These are phyloP conservation scores for Marasmius sp. DNA, from an alignment of 1,284 basidiomycete species.

Conservation along the genomic window DNA sequence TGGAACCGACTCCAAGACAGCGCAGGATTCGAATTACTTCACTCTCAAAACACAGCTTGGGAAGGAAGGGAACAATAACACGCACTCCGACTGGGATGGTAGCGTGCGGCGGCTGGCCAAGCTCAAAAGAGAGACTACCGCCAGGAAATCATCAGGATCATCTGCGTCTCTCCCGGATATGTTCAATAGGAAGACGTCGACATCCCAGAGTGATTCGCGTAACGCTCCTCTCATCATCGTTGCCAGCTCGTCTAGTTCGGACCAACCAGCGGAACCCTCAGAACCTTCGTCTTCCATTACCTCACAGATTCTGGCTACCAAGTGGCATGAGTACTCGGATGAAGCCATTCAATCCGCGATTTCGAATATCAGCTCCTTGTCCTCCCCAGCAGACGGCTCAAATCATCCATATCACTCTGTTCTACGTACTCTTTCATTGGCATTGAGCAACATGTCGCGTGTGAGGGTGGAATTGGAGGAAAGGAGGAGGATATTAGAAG, in stretches of 20 bases:
- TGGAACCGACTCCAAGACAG: conserved; percentile 11
- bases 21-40: conserved; percentile 51
- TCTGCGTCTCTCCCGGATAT: conserved; percentile 34
- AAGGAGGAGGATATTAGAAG: conserved; percentile 45
- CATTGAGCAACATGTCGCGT: conserved; percentile 55
- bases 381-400: conserved; percentile 44
- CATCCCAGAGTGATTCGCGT: conserved; percentile 4
- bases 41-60: conserved; percentile 60
- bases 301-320: conserved; percentile 54
- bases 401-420: conserved; percentile 65
- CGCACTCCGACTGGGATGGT: conserved; percentile 54
- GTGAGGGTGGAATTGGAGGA: conserved; percentile 64
- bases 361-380: conserved; percentile 39
- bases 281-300: conserved; percentile 25
- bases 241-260: conserved; percentile 44
- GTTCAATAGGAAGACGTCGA: conserved; percentile 31
- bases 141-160: conserved; percentile 24
- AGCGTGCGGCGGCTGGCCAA: conserved; percentile 53
- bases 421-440: conserved; percentile 67
- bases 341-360: conserved; percentile 65
- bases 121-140: conserved; percentile 22
- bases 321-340: conserved; percentile 74
- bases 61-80: conserved; percentile 27
- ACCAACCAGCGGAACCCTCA: conserved; percentile 9
- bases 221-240: conserved; percentile 54